phyloP scores from a whole-genome alignment of 192 early-diverging fungal species.

The Backusella sp. region DNA sequence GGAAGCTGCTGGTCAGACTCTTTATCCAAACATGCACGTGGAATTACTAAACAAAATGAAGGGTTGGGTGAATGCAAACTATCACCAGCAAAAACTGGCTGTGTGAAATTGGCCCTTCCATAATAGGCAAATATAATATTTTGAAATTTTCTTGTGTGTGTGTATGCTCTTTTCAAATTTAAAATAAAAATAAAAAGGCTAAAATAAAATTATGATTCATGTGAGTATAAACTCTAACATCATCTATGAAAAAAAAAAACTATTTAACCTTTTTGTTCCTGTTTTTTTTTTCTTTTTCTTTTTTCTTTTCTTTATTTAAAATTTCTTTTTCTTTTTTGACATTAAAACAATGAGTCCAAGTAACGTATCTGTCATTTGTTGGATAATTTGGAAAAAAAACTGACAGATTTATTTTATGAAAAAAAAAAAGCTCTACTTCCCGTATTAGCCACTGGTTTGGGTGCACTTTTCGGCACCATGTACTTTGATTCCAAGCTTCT shows the following conservation, averaged over 20 bases:
- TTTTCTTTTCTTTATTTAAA: background rate
- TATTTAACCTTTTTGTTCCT: background rate
- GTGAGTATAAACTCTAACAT: background rate
- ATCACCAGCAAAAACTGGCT: background rate
- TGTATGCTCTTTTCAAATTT: background rate
- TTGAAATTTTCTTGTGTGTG: background rate
- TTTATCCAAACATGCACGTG: conserved; percentile 1
- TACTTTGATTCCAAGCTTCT: conserved; percentile 47
- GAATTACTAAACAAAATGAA: conserved; percentile 13
- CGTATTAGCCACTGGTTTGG: conserved; percentile 29
- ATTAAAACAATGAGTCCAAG: background rate
- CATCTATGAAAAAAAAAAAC: background rate
- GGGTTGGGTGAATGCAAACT: conserved; percentile 10
- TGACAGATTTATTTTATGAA: background rate
- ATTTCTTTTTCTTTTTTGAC: background rate
- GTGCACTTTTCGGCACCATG: conserved; percentile 39
- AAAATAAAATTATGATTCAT: background rate
- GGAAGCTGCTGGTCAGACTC: conserved; percentile 1
- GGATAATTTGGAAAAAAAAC: background rate
- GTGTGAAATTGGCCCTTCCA: background rate
- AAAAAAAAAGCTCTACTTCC: background rate
- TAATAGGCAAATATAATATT: background rate
- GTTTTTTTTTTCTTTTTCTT: background rate
- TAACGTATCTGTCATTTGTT: background rate
- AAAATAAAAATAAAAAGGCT: too few relatives aligned